These are phyloP conservation scores for Solanum piurae DNA, from an alignment of 257 asterid genomes.

Conservation along the genomic window DNA sequence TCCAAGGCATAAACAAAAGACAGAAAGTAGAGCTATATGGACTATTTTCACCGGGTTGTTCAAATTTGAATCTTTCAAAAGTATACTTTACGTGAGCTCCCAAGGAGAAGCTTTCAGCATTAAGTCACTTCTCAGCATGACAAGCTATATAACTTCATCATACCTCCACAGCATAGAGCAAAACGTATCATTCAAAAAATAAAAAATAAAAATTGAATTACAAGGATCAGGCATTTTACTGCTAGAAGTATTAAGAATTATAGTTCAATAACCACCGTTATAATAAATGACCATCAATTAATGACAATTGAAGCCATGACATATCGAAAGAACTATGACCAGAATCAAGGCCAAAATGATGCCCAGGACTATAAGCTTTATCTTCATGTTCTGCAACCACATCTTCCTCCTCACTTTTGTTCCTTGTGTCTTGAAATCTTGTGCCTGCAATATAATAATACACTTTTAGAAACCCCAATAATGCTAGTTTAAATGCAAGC, in stretches of 20 bases:
- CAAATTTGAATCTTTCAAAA: neutral
- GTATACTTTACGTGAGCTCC: neutral
- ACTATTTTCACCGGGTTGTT: neutral
- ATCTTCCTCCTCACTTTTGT: constrained; percentile 84
- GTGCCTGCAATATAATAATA: constrained; percentile 41
- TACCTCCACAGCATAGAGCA: constrained; percentile 11
- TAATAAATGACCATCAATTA: neutral
- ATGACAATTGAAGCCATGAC: constrained; percentile 68
- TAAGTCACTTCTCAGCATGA: neutral
- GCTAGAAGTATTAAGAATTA: constrained; percentile 12
- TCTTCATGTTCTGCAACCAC: constrained; percentile 95
- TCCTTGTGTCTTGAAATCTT: constrained; percentile 91
- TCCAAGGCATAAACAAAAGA: neutral
- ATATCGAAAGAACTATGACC: constrained; percentile 67
- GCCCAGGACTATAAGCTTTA: constrained; percentile 86
- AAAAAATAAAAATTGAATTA: neutral
- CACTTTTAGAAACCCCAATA: neutral
- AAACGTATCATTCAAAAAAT: constrained; percentile 12
- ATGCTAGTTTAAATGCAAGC: neutral
- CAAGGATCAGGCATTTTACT: constrained; percentile 15
- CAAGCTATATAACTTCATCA: constrained; percentile 42
- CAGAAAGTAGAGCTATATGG: neutral
- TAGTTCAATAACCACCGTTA: constrained; percentile 10
- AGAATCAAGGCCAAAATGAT: constrained; percentile 78
- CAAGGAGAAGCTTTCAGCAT: neutral